A percentile compares a stretch with the other conserved stretches of the same genome.
These are phyloP conservation scores for Psilocybe tampanensis DNA, from an alignment of 768 basidiomycete genomes.

Conservation along the genomic window DNA sequence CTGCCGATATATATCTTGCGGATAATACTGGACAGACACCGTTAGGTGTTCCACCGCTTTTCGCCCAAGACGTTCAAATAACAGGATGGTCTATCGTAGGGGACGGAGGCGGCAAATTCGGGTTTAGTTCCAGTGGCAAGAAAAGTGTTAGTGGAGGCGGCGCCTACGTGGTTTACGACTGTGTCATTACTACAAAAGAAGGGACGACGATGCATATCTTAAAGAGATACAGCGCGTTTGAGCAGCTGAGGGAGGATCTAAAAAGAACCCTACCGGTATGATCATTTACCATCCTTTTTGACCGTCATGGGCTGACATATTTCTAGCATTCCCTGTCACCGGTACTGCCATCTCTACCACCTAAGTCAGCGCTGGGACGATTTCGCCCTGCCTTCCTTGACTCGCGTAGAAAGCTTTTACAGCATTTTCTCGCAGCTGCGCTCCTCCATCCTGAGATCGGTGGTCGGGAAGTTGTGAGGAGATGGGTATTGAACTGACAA, in stretches of 20 bases:
- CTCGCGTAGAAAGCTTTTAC: constrained; percentile 55
- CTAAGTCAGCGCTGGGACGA: constrained; percentile 67
- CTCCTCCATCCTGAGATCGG: constrained; percentile 75
- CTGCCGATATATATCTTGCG: constrained; percentile 69
- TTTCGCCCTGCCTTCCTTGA: constrained; percentile 73
- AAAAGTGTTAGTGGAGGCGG: constrained; percentile 38
- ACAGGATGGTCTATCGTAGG: constrained; percentile 76
- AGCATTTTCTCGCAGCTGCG: constrained; percentile 67
- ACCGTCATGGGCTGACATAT: not conserved
- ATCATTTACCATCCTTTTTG: not conserved
- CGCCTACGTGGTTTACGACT: constrained; percentile 73
- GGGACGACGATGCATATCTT: constrained; percentile 66
- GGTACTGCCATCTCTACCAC: constrained; percentile 62
- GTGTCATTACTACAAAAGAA: constrained; percentile 66
- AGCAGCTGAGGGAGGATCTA: constrained; percentile 50
- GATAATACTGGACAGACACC: constrained; percentile 49
- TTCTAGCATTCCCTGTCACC: constrained; percentile 44
- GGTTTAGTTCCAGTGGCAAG: constrained; percentile 10
- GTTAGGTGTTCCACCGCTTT: constrained; percentile 42
- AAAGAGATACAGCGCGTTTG: constrained; percentile 71
- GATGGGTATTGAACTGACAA: constrained; percentile 43
- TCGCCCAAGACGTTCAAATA: constrained; percentile 67
- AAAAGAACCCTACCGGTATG: constrained; percentile 55
- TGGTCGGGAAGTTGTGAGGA: constrained; percentile 55
- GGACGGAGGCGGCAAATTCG: constrained; percentile 38